phyloP scores from a whole-genome alignment of 352 stramenopile genomes.

The Phytophthora constricta region DNA sequence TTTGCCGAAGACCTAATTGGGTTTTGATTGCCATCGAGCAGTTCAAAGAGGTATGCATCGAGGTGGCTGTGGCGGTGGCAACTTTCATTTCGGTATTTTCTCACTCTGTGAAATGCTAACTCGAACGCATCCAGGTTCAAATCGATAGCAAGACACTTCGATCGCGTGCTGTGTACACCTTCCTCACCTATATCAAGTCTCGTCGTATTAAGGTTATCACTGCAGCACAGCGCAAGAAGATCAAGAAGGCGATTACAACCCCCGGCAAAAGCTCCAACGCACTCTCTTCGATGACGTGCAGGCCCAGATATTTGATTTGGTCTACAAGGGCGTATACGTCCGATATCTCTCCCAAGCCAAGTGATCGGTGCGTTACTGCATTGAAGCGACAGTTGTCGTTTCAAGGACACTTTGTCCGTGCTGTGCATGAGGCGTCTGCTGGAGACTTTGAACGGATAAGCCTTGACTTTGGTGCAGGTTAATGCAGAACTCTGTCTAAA shows the following conservation, averaged over 20 bases:
- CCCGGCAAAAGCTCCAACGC: conserved; percentile 49
- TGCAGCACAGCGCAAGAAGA: conserved; percentile 66
- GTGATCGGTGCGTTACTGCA: conserved; percentile 22
- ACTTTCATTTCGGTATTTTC: no score
- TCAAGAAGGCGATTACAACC: conserved; percentile 72
- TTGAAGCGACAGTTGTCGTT: conserved; percentile 36
- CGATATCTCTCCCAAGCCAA: conserved; percentile 41
- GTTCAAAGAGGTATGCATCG: conserved; percentile 47
- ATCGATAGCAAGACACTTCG: conserved; percentile 49
- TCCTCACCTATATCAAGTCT: conserved; percentile 69
- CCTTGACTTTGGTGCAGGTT: no score
- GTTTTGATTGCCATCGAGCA: conserved; percentile 71
- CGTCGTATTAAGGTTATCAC: conserved; percentile 68
- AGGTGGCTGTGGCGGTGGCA: background rate
- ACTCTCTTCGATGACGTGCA: conserved; percentile 67
- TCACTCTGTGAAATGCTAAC: background rate
- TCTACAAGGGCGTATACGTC: conserved; percentile 61
- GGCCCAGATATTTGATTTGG: conserved; percentile 59
- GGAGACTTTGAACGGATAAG: no score
- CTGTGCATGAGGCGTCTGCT: no score
- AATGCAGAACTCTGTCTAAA: background rate
- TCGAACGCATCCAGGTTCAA: conserved; percentile 19
- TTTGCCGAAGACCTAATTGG: conserved; percentile 62
- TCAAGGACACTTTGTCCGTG: no score
- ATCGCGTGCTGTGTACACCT: conserved; percentile 51